Conservation (phyloP, 2,329 filamentous ascomycete species). For the Didymellaceae sp. region DNA sequence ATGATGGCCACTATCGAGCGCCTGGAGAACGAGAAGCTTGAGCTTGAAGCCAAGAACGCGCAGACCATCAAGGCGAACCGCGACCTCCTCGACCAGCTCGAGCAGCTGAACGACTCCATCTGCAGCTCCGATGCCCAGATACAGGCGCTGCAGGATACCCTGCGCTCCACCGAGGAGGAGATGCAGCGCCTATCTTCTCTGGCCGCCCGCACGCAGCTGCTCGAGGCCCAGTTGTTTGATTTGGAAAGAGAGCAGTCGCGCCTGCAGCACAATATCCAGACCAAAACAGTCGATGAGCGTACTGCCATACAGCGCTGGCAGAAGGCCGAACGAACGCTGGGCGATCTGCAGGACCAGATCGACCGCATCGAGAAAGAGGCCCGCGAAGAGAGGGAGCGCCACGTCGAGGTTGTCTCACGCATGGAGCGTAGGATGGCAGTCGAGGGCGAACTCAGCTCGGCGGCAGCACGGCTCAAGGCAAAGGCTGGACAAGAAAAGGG, state of each 20-base stretch:
- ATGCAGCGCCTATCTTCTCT: slow-evolving; percentile 76
- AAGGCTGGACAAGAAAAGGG: slow-evolving; percentile 66
- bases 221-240: slow-evolving; percentile 79
- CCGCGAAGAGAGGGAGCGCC: slow-evolving; percentile 77
- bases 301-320: slow-evolving; percentile 84
- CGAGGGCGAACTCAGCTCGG: slow-evolving; percentile 80
- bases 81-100: slow-evolving; percentile 80
- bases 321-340: slow-evolving; percentile 79
- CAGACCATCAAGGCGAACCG: slow-evolving; percentile 83
- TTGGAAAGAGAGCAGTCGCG: slow-evolving; percentile 82
- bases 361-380: slow-evolving; percentile 88
- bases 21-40: slow-evolving; percentile 73
- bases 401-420: slow-evolving; percentile 78
- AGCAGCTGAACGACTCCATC: slow-evolving; percentile 80
- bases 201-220: slow-evolving; percentile 74
- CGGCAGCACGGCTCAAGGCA: slow-evolving; percentile 79
- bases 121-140: slow-evolving; percentile 81
- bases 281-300: slow-evolving; percentile 75
- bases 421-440: slow-evolving; percentile 85
- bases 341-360: slow-evolving; percentile 82
- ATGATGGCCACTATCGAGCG: slow-evolving; percentile 75
- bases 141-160: slow-evolving; percentile 74
- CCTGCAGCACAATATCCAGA: slow-evolving; percentile 70
- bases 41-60: slow-evolving; percentile 77
- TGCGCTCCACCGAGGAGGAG: slow-evolving; percentile 79